Percentiles rank a stretch among this genome's conserved stretches.
These are phyloP conservation scores for Barnettozyma sucrosica DNA, from an alignment of 805 yeast genomes.

Conservation along the genomic window DNA sequence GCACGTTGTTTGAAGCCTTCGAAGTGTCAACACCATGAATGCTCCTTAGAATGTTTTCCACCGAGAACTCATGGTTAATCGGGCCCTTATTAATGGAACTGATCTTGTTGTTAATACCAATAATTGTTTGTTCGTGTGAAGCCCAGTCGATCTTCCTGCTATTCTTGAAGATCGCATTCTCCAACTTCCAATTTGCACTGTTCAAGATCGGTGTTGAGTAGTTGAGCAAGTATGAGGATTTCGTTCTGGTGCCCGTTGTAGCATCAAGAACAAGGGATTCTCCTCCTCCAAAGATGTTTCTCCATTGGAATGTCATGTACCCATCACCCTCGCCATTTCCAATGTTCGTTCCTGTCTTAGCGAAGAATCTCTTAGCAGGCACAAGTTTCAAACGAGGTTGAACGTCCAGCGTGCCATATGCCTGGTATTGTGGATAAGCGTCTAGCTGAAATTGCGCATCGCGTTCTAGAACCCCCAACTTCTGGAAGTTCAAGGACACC, in stretches of 20 bases:
- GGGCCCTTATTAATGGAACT: slow-evolving; percentile 10
- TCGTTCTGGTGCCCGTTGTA: slow-evolving; percentile 55
- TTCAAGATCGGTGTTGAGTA: slow-evolving; percentile 45
- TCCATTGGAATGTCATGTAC: slow-evolving; percentile 65
- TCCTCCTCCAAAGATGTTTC: slow-evolving; percentile 65
- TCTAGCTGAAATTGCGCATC: slow-evolving; percentile 34
- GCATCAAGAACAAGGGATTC: slow-evolving; percentile 52
- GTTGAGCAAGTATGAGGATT: slow-evolving; percentile 47
- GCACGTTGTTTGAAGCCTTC: slow-evolving; percentile 46
- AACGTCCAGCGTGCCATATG: slow-evolving; percentile 14
- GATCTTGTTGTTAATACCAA: slow-evolving; percentile 38
- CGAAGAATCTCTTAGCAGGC: slow-evolving; percentile 67
- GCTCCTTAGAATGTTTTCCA: slow-evolving; percentile 41
- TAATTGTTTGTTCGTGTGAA: slow-evolving; percentile 45
- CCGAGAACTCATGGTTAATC: slow-evolving; percentile 42
- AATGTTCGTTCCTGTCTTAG: slow-evolving; percentile 90
- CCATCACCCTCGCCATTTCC: slow-evolving; percentile 98
- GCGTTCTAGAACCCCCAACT: slow-evolving; percentile 35
- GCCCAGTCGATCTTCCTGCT: slow-evolving; percentile 47
- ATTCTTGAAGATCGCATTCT: slow-evolving; percentile 43
- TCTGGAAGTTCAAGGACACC: slow-evolving; percentile 38
- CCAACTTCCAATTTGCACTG: slow-evolving; percentile 48
- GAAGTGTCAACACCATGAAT: slow-evolving; percentile 35
- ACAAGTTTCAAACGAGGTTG: slow-evolving; percentile 28
- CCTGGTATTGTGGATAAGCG: slow-evolving; percentile 3